These are phyloP conservation scores for Plasmodium reichenowi DNA, from an alignment of 169 alveolate genomes.

Conservation along the genomic window DNA sequence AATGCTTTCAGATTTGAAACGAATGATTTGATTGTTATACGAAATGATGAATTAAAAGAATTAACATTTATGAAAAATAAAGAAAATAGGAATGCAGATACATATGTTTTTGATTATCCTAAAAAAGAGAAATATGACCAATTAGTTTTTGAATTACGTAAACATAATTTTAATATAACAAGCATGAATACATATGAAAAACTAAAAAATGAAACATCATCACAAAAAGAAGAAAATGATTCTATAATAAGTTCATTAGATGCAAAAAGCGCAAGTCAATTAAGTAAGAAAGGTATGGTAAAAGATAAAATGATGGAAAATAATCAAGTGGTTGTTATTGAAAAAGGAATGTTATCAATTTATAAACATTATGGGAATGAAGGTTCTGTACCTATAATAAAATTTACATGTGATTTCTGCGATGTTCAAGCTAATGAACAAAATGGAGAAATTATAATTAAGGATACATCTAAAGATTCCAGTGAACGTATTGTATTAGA, in stretches of 20 bases:
- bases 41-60: slow-evolving; percentile 56
- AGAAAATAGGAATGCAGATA: slow-evolving; percentile 37
- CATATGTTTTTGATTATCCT: slow-evolving; percentile 50
- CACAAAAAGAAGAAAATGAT: slow-evolving; percentile 6
- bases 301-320: slow-evolving; percentile 43
- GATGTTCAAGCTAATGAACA: slow-evolving; percentile 77
- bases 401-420: slow-evolving; percentile 76
- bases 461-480: slow-evolving; percentile 35
- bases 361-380: slow-evolving; percentile 77
- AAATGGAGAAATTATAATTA: slow-evolving; percentile 77
- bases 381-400: slow-evolving; percentile 81
- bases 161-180: slow-evolving; percentile 45
- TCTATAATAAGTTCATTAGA: slow-evolving; percentile 3
- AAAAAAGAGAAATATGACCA: slow-evolving; percentile 62
- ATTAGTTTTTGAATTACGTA: slow-evolving; percentile 25
- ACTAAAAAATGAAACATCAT: slow-evolving; percentile 13
- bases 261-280: slow-evolving; percentile 13
- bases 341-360: slow-evolving; percentile 78
- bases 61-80: slow-evolving; percentile 58
- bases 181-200: slow-evolving; percentile 19
- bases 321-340: slow-evolving; percentile 82
- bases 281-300: slow-evolving; percentile 5
- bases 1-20: slow-evolving; percentile 36
- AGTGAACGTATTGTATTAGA: slow-evolving; percentile 79
- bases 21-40: slow-evolving; percentile 12